Conservation (phyloP, 148 eudicot species). For the Camellia sinensis region DNA sequence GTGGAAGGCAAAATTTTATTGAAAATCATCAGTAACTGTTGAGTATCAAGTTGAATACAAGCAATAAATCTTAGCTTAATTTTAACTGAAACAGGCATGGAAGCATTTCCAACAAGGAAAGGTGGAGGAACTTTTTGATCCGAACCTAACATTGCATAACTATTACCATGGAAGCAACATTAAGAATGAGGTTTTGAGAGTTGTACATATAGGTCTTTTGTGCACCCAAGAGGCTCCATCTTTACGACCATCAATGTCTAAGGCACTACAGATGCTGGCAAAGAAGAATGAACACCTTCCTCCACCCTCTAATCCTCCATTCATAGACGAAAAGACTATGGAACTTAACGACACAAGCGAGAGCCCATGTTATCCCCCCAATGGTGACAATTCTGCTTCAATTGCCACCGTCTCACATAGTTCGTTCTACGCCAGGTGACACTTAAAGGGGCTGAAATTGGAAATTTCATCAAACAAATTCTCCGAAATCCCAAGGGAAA, state of each 20-base stretch:
- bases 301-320: constrained; percentile 49
- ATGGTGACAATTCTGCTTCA: constrained; percentile 21
- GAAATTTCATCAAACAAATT: too few species aligned
- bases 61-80: too few species aligned
- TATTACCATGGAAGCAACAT: constrained; percentile 13
- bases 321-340: constrained; percentile 47
- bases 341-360: constrained; percentile 28
- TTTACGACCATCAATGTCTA: constrained; percentile 51
- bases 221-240: constrained; percentile 50
- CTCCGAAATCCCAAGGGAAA: too few species aligned
- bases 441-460: too few species aligned
- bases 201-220: constrained; percentile 45
- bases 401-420: constrained; percentile 28
- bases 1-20: too few species aligned
- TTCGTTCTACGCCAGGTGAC: constrained; percentile 21
- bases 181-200: constrained; percentile 32
- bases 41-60: too few species aligned
- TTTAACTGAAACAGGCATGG: constrained; percentile 45
- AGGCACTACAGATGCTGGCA: constrained; percentile 41
- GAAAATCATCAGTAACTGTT: too few species aligned
- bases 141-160: constrained; percentile 32
- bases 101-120: constrained; percentile 44
- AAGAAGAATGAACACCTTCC: constrained; percentile 38
- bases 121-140: constrained; percentile 36
- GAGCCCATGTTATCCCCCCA: constrained; percentile 19